Evolutionary conservation across 2,329 filamentous ascomycete genomes (phyloP), one percentile per base, ranked within the genome.

Genomic region (Rhynchosporium secalis): DNA sequence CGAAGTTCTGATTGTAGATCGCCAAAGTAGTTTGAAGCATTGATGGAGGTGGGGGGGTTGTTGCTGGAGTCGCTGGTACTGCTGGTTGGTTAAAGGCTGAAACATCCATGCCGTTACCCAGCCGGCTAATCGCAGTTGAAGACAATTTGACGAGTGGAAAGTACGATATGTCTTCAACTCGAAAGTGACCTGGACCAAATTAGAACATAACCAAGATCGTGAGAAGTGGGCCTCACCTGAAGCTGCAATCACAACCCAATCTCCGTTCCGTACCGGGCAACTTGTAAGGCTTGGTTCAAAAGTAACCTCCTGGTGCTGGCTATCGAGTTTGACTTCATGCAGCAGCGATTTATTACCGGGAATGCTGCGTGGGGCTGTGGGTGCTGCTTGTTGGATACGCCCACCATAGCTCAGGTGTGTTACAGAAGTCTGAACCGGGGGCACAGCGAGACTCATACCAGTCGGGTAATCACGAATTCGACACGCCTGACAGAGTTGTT

Each of bases 1-100:
- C 85, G 52, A 90, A 84, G 57, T 86, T 82, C 13, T 78, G 73
- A 58, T 81, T 74, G 69, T 86, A 89, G 8, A 79, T 66, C 3
- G 60, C 60, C 45, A 73, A 13, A 33, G 61, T 62, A 7, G 68
- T 70, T 8, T 65, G 8, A 15, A 63, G 31, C 70, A 75, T 3
- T 76, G 60, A 43, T 33, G 51, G 7, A 20, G 66, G 64, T 29
- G 69, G 61, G 8, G 68, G 65, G 29, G 68, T 69, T 4, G 62
- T 69, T 12, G 67, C 64, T 49, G 68, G 62, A 70, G 72, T 71
- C 60, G 62, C 45, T 70, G 64, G 61, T 61, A 69, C 41, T 10
- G 43, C 31, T 4, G 56, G 15, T 8, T 41, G 38, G 6, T 13
- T 40, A 46, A n/a, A 31, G 46, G 31, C 36, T 13, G 8, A 15